Evolutionary conservation across 495 filamentous ascomycete species (phyloP), one percentile per base, ranked within the genome.

Genomic region (Neurospora discreta): DNA sequence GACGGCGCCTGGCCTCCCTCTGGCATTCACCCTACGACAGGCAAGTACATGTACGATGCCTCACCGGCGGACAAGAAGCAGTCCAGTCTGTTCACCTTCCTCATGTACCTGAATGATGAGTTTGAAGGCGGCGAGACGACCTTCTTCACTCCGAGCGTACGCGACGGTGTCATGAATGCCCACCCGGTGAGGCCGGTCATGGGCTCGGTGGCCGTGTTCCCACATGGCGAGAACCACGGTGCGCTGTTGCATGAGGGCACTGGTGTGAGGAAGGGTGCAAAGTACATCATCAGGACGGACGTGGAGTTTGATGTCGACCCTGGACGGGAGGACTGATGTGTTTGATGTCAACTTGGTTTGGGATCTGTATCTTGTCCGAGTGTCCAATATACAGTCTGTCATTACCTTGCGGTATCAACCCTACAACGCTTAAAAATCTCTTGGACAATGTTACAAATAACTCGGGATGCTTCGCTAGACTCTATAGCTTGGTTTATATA

Each of bases 61-160:
- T 84, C 82, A 26, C 84, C 82, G 13, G 70, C 75, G 40, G 75
- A 74, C 13, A 81, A 77, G 67, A 83, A 82, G 71, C 84, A 86
- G 73, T 85, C 82, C 40, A 83, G 81, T 3, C 73, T 85, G 20
- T 85, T 85, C 38, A 86, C 84, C 3, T 85, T 86, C 75, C 73
- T 86, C n/a, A 81, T 86, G 5, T 86, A 86, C 70, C 73, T 86
- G 33, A 86, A 85, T 65, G 84, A 86, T 68, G 84, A 86, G 69
- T 86, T 86, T 67, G 80, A 84, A 71, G 83, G 78, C 33, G 84
- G 84, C 40, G 84, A 86, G 73, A 86, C 84, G 1, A 86, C 83
- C 3, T 86, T 83, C 74, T 86, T 86, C 75, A 40, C 84, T 4
- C 84, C 84, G 5, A 78, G 78, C 39, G 78, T 77, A 13, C 74